Evolutionary conservation across 1,284 basidiomycete genomes (phyloP).

Genomic region (Cryptococcus amylolentus): DNA sequence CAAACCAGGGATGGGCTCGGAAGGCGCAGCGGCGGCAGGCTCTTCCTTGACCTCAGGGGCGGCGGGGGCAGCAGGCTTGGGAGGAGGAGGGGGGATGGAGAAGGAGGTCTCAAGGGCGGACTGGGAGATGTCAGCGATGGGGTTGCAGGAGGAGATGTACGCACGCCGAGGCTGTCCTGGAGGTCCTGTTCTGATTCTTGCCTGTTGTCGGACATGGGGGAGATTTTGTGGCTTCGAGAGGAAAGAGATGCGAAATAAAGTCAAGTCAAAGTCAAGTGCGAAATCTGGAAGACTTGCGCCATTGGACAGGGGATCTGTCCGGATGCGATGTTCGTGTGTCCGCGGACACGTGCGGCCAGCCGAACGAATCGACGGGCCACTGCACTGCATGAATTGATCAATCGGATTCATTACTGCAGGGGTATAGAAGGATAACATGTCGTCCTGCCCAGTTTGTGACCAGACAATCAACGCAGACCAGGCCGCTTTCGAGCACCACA

Average conservation of each 20-base stretch:
- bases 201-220: conserved; percentile 39
- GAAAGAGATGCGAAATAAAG: background rate
- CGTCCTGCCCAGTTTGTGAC: conserved; percentile 33
- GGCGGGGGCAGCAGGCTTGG: conserved; percentile 9
- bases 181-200: conserved; percentile 29
- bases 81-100: conserved; percentile 37
- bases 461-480: conserved; percentile 23
- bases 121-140: conserved; percentile 16
- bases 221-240: background rate
- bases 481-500: conserved; percentile 30
- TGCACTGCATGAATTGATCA: no score
- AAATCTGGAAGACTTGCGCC: background rate
- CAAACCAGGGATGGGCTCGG: conserved; percentile 23
- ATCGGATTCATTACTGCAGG: background rate
- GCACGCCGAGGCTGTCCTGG: conserved; percentile 41
- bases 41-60: conserved; percentile 9
- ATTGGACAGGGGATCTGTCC: background rate
- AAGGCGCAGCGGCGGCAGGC: conserved; percentile 10
- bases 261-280: background rate
- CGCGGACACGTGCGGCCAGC: no score
- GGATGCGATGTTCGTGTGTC: background rate
- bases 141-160: conserved; percentile 6
- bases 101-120: conserved; percentile 47
- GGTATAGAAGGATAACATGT: background rate
- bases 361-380: no score